Conservation (phyloP, 371 early-diverging fungal genomes). For the Paraphysoderma sedebokerense region DNA sequence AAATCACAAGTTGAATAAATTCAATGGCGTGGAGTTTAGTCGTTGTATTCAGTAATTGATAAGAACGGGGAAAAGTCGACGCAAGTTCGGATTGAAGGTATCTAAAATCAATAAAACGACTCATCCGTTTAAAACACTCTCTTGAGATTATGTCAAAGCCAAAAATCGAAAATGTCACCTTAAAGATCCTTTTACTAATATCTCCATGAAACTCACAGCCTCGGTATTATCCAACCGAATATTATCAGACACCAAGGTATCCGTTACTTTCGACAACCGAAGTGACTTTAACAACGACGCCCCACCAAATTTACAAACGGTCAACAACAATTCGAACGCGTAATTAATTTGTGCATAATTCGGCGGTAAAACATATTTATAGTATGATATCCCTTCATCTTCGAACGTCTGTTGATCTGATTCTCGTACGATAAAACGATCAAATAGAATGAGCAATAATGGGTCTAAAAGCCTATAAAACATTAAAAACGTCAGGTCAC, state of each 20-base stretch:
- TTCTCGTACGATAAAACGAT: slow-evolving; percentile 26
- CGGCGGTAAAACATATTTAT: slow-evolving; percentile 35
- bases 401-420: slow-evolving; percentile 16
- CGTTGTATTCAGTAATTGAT: slow-evolving; percentile 15
- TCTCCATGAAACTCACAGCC: slow-evolving; percentile 16
- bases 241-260: not conserved
- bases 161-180: slow-evolving; percentile 8
- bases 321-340: slow-evolving; percentile 33
- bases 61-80: no score
- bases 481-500: not conserved
- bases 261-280: slow-evolving; percentile 13
- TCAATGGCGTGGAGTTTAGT: slow-evolving; percentile 45
- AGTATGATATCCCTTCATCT: slow-evolving; percentile 21
- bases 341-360: slow-evolving; percentile 48
- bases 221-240: no score
- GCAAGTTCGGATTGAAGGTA: slow-evolving; percentile 20
- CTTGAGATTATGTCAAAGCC: no score
- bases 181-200: slow-evolving; percentile 16
- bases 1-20: slow-evolving; percentile 36
- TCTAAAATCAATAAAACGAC: slow-evolving; percentile 10
- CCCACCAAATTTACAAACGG: slow-evolving; percentile 35
- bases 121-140: no score
- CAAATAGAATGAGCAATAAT: slow-evolving; percentile 30
- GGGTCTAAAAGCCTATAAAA: slow-evolving; percentile 34
- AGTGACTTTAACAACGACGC: slow-evolving; percentile 25